Base-by-base conservation (phyloP, 495 filamentous ascomycete species). In the Penicillium samsonianum region DNA sequence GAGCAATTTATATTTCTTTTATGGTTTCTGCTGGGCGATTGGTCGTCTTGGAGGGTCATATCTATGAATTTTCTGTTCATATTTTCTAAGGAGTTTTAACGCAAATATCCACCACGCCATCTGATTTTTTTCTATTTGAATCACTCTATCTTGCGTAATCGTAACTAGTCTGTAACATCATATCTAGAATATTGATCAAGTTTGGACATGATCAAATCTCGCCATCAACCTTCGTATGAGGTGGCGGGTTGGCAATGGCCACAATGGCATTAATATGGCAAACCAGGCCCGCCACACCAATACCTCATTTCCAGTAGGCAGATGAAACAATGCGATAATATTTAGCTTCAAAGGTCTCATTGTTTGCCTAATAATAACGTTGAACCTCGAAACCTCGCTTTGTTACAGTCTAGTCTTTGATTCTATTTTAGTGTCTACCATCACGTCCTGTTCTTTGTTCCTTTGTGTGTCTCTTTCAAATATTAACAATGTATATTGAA, bases 71-170 rank as follows among this genome's bases (percentile, higher is more conserved):
- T 51, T 20, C 14, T 40, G 49, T 51, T 35, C 22, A 38, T 38
- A 38, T 26, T 12, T 51, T 50, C 4, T 17, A 16, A 11, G 20
- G 48, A 20, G 33, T 38, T 8, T 41, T 16, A 28, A 42, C 25
- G 37, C 37, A 53, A 53, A 53, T 42, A 42, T 53, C 49, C 50
- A 53, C 23, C 7, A 49, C 4, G 17, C 11, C 4, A 6, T 52
- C 23, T 42, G 23, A 41, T 52, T 52, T 50, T 50, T 22, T 6
- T 19, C 7, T 30, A 10, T n/a, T n/a, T n/a, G n/a, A n/a, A n/a
- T n/a, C n/a, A n/a, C n/a, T n/a, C n/a, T n/a, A n/a, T n/a, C n/a
- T n/a, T n/a, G n/a, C n/a, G n/a, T 30, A 11, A 17, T 14, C 8
- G 8, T 33, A 33, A 30, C 2, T 38, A 6, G 7, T 23, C 9